Conservation (phyloP, 2,329 filamentous ascomycete species). For the Dactylonectria estremocensis region DNA sequence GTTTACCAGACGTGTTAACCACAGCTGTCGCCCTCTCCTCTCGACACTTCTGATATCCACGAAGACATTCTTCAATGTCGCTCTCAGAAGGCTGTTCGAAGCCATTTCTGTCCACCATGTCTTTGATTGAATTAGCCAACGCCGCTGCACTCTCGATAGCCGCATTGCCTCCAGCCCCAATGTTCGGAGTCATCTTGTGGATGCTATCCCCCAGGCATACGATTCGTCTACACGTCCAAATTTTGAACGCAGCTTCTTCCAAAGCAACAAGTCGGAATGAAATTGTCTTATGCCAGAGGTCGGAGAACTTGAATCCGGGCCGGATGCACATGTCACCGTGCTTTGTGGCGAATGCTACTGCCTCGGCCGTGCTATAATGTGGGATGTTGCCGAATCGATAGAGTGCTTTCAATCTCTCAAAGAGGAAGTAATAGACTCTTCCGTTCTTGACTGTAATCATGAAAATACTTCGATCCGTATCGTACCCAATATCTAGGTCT, state of each 20-base stretch:
- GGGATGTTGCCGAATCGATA: too few relatives aligned
- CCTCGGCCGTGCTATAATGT: neutral
- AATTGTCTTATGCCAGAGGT: neutral
- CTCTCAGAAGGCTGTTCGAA: neutral
- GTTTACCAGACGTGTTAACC: neutral
- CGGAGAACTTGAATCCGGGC: neutral
- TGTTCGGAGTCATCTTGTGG: constrained; percentile 10
- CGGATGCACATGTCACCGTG: neutral
- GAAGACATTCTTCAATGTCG: neutral
- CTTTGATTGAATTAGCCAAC: constrained; percentile 3
- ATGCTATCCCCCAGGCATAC: constrained; percentile 4
- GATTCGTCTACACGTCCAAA: constrained; percentile 5
- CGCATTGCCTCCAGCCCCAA: constrained; percentile 1
- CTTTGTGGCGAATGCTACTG: constrained; percentile 4
- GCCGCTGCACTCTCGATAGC: constrained; percentile 8
- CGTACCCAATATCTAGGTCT: neutral
- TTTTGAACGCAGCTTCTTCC: constrained; percentile 3
- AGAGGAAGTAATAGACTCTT: too few relatives aligned
- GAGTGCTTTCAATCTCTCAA: too few relatives aligned
- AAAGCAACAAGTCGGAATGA: neutral
- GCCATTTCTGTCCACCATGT: neutral
- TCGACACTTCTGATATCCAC: neutral
- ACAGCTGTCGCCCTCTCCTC: too few relatives aligned
- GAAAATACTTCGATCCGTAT: neutral
- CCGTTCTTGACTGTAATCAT: too few relatives aligned